Conservation (phyloP, 2,329 filamentous ascomycete species). For the Fusarium graminum region DNA sequence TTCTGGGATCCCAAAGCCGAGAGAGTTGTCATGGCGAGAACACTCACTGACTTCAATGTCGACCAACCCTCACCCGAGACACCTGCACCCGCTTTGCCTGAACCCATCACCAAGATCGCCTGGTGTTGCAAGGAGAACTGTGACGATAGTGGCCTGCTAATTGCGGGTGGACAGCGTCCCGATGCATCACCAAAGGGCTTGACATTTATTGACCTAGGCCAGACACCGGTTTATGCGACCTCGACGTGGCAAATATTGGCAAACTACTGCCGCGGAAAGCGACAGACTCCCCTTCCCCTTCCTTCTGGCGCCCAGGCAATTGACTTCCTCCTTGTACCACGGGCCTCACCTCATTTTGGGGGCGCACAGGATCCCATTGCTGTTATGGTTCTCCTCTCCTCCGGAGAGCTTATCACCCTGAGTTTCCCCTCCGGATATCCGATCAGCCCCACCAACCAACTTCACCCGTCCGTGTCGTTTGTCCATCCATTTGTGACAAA, state of each 20-base stretch:
- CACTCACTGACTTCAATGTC: slow-evolving; percentile 78
- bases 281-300: slow-evolving; percentile 77
- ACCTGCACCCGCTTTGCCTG: slow-evolving; percentile 70
- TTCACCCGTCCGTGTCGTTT: slow-evolving; percentile 88
- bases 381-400: slow-evolving; percentile 81
- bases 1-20: slow-evolving; percentile 96
- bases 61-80: slow-evolving; percentile 71
- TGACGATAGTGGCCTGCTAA: slow-evolving; percentile 89
- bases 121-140: slow-evolving; percentile 97
- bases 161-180: slow-evolving; percentile 82
- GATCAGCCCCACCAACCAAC: slow-evolving; percentile 91
- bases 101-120: slow-evolving; percentile 81
- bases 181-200: slow-evolving; percentile 79
- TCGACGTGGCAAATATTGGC: slow-evolving; percentile 88
- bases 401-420: slow-evolving; percentile 89
- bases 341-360: slow-evolving; percentile 84
- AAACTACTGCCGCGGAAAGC: slow-evolving; percentile 83
- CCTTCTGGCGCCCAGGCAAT: slow-evolving; percentile 82
- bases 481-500: slow-evolving; percentile 90
- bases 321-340: slow-evolving; percentile 86
- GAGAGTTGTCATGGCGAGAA: slow-evolving; percentile 84
- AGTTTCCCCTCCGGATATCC: slow-evolving; percentile 93
- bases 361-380: slow-evolving; percentile 93
- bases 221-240: slow-evolving; percentile 90
- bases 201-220: slow-evolving; percentile 89